Evolutionary conservation across 1,284 basidiomycete genomes (phyloP), one percentile per base, ranked within the genome.

Genomic region (Leucoagaricus sp.): DNA sequence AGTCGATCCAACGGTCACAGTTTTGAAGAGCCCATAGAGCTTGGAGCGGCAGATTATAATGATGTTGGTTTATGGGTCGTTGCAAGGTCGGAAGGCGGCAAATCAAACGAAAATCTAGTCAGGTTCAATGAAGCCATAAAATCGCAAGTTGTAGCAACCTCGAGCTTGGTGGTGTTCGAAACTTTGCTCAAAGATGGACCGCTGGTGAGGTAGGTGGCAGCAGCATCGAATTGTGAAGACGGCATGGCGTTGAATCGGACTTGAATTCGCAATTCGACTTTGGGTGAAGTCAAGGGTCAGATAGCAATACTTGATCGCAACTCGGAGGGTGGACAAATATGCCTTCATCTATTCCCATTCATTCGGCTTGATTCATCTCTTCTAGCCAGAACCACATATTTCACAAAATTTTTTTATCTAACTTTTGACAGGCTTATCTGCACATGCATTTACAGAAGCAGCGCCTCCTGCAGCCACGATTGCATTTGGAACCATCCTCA

Each of bases 21-120:
- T 82, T 71, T 96, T 96, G 85, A 84, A 96, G 56, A 94, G 75
- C 40, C 90, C 91, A 71, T 96, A 96, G 10, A 96, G 75, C 93
- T 95, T 75, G 69, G 51, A 49, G 57, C 50, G 31, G 49, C 40
- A 33, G 21, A 12, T 5, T 25, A 28, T 10, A 45, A 28, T 28
- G 26, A 17, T 13, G 23, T 46, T 45, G 2, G 17, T 45, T n/a
- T n/a, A n/a, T n/a, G n/a, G n/a, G n/a, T n/a, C n/a, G n/a, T n/a
- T n/a, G 3, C n/a, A 45, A 29, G 12, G n/a, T 17, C 28, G 19
- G 29, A 52, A 38, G 4, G 31, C n/a, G n/a, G n/a, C n/a, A 8
- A 50, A 19, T 17, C 54, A 50, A 45, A 29, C 49, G 23, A 42
- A 51, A 6, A 28, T 56, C 28, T 60, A 51, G 64, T 74, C 63